These are phyloP conservation scores for Lachancea cidri DNA, from an alignment of 805 yeast genomes.

Conservation along the genomic window DNA sequence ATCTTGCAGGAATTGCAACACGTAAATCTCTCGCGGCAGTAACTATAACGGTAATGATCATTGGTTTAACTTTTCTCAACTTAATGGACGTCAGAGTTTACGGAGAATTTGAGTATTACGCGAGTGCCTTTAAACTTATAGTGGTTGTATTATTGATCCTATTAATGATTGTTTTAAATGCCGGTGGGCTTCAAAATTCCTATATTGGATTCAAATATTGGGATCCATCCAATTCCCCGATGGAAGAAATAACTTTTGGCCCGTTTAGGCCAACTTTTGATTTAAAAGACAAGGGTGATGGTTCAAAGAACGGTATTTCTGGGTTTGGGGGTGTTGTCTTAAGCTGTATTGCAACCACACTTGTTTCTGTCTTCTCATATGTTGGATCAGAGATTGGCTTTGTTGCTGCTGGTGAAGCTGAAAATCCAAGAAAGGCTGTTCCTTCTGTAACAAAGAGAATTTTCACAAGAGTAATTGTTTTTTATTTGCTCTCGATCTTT, in stretches of 20 bases:
- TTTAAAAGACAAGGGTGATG: constrained; percentile 50
- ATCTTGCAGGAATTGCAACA: constrained; percentile 43
- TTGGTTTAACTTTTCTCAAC: constrained; percentile 44
- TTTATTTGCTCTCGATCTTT: constrained; percentile 62
- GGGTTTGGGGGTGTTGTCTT: constrained; percentile 56
- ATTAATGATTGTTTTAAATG: constrained; percentile 56
- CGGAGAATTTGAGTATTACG: constrained; percentile 66
- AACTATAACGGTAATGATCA: constrained; percentile 54
- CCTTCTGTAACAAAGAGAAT: constrained; percentile 70
- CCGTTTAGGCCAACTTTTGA: constrained; percentile 68
- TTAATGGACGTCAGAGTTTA: constrained; percentile 63
- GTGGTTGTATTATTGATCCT: constrained; percentile 48
- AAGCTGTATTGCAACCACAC: constrained; percentile 52
- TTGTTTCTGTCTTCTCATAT: constrained; percentile 64
- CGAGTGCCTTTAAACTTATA: constrained; percentile 54
- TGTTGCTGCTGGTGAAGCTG: constrained; percentile 75
- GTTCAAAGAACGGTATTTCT: constrained; percentile 48
- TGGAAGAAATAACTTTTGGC: constrained; percentile 49
- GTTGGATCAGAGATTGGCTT: constrained; percentile 76
- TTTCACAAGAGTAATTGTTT: constrained; percentile 60
- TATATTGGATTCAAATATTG: constrained; percentile 62
- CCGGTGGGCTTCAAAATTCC: constrained; percentile 46
- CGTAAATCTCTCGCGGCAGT: constrained; percentile 44
- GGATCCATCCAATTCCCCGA: constrained; percentile 43
- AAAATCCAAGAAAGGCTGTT: constrained; percentile 59